Base-by-base conservation (phyloP, 1,284 basidiomycete genomes). In the Malassezia pachydermatis region DNA sequence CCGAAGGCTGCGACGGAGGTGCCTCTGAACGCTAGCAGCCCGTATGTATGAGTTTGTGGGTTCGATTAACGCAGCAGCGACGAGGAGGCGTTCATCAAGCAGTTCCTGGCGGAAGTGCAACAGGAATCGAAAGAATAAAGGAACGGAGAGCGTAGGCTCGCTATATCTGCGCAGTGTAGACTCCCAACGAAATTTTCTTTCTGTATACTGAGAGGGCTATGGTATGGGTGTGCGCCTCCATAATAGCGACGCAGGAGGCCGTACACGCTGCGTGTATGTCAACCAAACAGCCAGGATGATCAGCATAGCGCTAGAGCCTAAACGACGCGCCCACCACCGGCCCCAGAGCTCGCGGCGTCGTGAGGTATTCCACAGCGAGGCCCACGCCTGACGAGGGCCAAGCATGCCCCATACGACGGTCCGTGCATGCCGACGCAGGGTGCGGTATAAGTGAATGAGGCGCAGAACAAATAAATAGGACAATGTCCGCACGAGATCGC, bases 31-130 rank as follows among this genome's bases (percentile, higher is more conserved):
- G 38, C 43, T 25, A 16, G 11, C 11, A 37, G 19, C 27, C 20
- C 28, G 39, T 32, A 27, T 10, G 20, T 43, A 17, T 28, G 8
- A 9, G 19, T 22, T n/a, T 23, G 22, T 39, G 22, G 41, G 14
- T 34, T 29, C 6, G 32, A 20, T 14, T 36, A 11, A n/a, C n/a
- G n/a, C 22, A 14, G 44, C 45, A 68, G 65, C 17, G 65, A 68
- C 39, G 65, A 68, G 52, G 65, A 66, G 55, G 60, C 64, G 13
- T 68, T 68, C 59, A 65, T 68, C 56, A 68, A 66, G 62, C 62
- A 68, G 44, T 68, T 68, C 58, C 52, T 68, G 6, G 64, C 62
- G 24, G 65, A 68, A 40, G 63, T 62, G 16, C 57, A 63, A 51
- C 34, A 45, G 37, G 58, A 46, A 17, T 28, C 20, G 41, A 41